Base-by-base conservation (phyloP, 176 grass and related monocot species). In the Zoysia japonica region DNA sequence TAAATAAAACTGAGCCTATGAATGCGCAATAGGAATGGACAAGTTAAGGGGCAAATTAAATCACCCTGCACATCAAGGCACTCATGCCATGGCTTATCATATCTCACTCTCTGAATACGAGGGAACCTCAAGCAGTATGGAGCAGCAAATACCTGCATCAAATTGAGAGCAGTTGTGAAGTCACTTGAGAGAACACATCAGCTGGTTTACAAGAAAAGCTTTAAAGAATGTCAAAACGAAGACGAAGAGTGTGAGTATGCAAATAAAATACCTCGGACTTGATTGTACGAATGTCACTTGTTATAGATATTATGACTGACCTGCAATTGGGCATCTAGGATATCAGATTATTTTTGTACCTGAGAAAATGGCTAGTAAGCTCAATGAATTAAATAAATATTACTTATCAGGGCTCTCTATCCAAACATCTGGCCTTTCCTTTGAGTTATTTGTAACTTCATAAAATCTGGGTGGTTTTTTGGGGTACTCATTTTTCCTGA, bases 341-440 rank as follows among this genome's bases (percentile, higher is more conserved):
- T n/a, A 80, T 88, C n/a, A 92, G 53, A 81, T 72, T 35, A 54
- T 85, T 64, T 17, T 72, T 65, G 52, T 66, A 80, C 57, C 53
- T 76, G 40, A 80, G 72, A 47, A 54, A 79, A 42, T 46, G 81
- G 56, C 11, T 70, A 74, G 76, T 6, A 74, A 90, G 62, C 19
- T 81, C 12, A 73, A 77, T 72, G 10, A 56, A 56, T 28, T 64
- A 57, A 56, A 90, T 42, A 72, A 77, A 62, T 14, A 89, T 76
- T 83, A 97, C 95, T 97, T 97, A 77, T 94, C 95, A 85, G 92
- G 91, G 74, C 85, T 92, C 39, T 94, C 95, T 67, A 97, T 97
- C 95, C 95, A 94, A 85, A 97, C 95, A 92, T 97, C 95, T 82
- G 92, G 95, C 54, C 95, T 91, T 74, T 97, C 95, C 87, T 97